Conservation (phyloP, 768 basidiomycete species). For the Tulasnella sp. region DNA sequence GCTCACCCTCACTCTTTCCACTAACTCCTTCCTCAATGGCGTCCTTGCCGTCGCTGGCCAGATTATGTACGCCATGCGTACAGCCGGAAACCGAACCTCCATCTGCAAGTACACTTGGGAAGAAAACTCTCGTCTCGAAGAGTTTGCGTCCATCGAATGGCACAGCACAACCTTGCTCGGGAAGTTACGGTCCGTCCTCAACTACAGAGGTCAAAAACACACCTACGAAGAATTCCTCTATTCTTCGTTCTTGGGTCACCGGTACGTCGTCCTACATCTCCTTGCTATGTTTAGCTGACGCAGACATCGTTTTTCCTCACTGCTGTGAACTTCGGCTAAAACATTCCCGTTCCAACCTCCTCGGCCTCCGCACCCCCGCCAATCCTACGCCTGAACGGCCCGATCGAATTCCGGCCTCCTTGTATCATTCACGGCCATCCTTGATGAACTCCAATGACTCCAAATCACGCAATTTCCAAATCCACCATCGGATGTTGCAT, state of each 20-base stretch:
- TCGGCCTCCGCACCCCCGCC: background rate
- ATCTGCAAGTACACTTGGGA: slow-evolving; percentile 15
- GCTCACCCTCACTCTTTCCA: slow-evolving; percentile 8
- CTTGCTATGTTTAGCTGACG: background rate
- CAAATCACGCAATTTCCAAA: background rate
- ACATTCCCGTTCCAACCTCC: background rate
- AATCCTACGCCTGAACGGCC: background rate
- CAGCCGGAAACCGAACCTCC: slow-evolving; percentile 7
- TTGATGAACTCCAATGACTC: background rate
- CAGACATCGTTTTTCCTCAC: background rate
- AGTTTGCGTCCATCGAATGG: slow-evolving; percentile 15
- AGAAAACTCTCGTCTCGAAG: slow-evolving; percentile 1
- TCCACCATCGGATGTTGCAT: too few species aligned
- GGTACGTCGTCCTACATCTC: background rate
- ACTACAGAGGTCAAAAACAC: slow-evolving; percentile 5
- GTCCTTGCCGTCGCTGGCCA: slow-evolving; percentile 13
- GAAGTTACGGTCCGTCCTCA: background rate
- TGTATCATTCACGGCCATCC: background rate
- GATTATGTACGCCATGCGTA: slow-evolving; percentile 11
- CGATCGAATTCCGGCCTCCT: background rate
- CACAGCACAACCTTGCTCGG: background rate
- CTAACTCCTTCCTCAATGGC: slow-evolving; percentile 9
- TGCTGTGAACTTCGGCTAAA: background rate
- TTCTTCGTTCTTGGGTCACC: slow-evolving; percentile 11
- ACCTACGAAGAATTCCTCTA: slow-evolving; percentile 6